These are phyloP conservation scores for Blastobotrys indianensis DNA, from an alignment of 1,139 yeast genomes.

Conservation along the genomic window DNA sequence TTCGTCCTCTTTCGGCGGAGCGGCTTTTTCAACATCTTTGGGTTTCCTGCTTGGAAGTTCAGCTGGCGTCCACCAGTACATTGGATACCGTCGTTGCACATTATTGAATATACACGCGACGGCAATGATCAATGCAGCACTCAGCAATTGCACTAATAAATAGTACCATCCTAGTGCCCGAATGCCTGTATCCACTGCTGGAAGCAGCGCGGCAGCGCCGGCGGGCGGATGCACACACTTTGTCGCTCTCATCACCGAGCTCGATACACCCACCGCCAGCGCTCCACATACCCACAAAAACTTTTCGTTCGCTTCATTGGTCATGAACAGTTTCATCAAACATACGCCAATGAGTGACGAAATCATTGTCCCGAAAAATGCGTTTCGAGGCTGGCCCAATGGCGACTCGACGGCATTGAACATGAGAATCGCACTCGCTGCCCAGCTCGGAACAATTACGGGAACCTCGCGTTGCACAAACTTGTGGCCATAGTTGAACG, in stretches of 20 bases:
- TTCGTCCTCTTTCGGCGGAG: neutral
- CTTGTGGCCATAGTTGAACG: slow-evolving; percentile 44
- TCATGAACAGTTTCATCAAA: slow-evolving; percentile 48
- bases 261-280: slow-evolving; percentile 50
- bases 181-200: slow-evolving; percentile 45
- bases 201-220: slow-evolving; percentile 65
- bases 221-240: slow-evolving; percentile 70
- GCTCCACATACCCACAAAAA: slow-evolving; percentile 61
- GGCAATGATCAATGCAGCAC: slow-evolving; percentile 45
- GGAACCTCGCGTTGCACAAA: slow-evolving; percentile 47
- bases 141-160: slow-evolving; percentile 51
- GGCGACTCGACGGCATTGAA: slow-evolving; percentile 56
- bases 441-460: slow-evolving; percentile 52
- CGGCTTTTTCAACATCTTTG: neutral
- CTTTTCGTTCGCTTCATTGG: slow-evolving; percentile 28
- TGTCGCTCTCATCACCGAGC: slow-evolving; percentile 51
- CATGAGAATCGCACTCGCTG: slow-evolving; percentile 60
- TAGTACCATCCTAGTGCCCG: slow-evolving; percentile 63
- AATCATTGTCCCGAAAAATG: slow-evolving; percentile 52
- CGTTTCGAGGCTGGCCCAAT: slow-evolving; percentile 61
- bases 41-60: slow-evolving; percentile 6
- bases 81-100: slow-evolving; percentile 50
- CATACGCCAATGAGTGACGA: slow-evolving; percentile 52
- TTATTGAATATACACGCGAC: slow-evolving; percentile 56
- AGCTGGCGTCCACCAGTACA: slow-evolving; percentile 57